These are phyloP conservation scores for Bryoglossum gracile DNA, from an alignment of 495 filamentous ascomycete species.

Conservation along the genomic window DNA sequence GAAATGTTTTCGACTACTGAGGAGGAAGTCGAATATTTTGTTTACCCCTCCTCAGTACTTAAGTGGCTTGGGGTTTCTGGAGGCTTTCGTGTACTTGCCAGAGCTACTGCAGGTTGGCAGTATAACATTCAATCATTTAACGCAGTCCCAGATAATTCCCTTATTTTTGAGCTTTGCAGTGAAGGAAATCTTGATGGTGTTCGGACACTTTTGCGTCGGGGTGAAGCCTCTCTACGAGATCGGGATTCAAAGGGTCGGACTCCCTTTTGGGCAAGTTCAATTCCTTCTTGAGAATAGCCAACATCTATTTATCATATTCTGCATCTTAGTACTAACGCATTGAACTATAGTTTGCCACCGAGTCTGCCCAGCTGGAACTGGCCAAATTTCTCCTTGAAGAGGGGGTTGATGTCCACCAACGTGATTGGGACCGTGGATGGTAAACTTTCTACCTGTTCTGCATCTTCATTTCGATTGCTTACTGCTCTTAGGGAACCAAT, in stretches of 20 bases:
- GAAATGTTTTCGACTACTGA: not conserved
- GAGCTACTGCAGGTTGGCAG: slow-evolving; percentile 2
- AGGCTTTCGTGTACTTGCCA: not conserved
- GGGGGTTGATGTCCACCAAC: slow-evolving; percentile 3
- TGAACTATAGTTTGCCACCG: slow-evolving; percentile 3
- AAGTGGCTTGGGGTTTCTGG: not conserved
- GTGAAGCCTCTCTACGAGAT: slow-evolving; percentile 18
- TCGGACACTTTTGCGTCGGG: slow-evolving; percentile 14
- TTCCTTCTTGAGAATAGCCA: not conserved
- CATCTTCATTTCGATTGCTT: no score
- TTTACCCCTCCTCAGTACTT: not conserved
- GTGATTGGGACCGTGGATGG: not conserved
- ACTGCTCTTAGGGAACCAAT: no score
- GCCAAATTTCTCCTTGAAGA: slow-evolving; percentile 5
- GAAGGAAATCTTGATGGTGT: slow-evolving; percentile 18
- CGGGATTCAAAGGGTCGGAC: slow-evolving; percentile 8
- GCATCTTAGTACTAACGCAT: not conserved
- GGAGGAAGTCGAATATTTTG: not conserved
- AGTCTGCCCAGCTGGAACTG: slow-evolving; percentile 2
- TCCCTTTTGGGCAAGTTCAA: slow-evolving; percentile 5
- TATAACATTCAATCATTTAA: slow-evolving; percentile 7
- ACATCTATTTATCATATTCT: no score
- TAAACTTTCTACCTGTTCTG: no score
- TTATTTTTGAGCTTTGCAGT: slow-evolving; percentile 23
- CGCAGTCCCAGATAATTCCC: slow-evolving; percentile 5